Conservation (phyloP, 768 basidiomycete genomes). For the Collybia nuda region DNA sequence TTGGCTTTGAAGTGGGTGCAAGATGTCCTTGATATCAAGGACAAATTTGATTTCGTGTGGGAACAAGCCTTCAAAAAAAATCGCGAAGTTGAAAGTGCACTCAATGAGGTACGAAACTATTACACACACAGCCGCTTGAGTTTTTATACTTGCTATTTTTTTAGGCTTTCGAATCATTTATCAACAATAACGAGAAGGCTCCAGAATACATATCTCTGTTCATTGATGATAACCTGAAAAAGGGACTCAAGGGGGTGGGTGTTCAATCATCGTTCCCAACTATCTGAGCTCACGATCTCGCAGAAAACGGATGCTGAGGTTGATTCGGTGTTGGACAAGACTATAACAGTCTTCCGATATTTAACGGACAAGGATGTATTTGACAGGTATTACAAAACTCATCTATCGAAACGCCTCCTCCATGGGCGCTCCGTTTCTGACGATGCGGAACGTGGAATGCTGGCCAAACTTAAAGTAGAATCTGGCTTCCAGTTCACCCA, state of each 20-base stretch:
- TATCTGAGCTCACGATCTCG: slow-evolving; percentile 4
- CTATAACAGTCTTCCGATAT: slow-evolving; percentile 93
- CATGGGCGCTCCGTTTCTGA: slow-evolving; percentile 89
- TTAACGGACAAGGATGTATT: slow-evolving; percentile 96
- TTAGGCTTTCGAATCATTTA: slow-evolving; percentile 90
- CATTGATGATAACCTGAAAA: slow-evolving; percentile 94
- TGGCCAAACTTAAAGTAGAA: slow-evolving; percentile 95
- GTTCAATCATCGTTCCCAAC: background rate
- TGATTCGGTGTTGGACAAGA: slow-evolving; percentile 88
- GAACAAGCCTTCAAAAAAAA: slow-evolving; percentile 68
- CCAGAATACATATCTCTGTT: slow-evolving; percentile 96
- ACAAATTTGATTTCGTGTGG: slow-evolving; percentile 83
- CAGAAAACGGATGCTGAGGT: slow-evolving; percentile 96
- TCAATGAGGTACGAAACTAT: slow-evolving; percentile 71
- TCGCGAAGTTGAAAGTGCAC: slow-evolving; percentile 72
- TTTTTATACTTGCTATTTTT: background rate
- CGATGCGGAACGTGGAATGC: slow-evolving; percentile 96
- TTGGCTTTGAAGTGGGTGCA: slow-evolving; percentile 92
- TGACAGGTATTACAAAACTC: slow-evolving; percentile 95
- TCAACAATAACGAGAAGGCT: slow-evolving; percentile 84
- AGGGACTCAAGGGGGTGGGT: slow-evolving; percentile 90
- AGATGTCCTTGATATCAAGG: slow-evolving; percentile 86
- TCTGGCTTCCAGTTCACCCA: slow-evolving; percentile 97
- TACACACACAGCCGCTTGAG: background rate
- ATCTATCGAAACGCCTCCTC: slow-evolving; percentile 91